Evolutionary conservation across 345 rosid genomes (phyloP).

Genomic region (Melastoma malabathricum): DNA sequence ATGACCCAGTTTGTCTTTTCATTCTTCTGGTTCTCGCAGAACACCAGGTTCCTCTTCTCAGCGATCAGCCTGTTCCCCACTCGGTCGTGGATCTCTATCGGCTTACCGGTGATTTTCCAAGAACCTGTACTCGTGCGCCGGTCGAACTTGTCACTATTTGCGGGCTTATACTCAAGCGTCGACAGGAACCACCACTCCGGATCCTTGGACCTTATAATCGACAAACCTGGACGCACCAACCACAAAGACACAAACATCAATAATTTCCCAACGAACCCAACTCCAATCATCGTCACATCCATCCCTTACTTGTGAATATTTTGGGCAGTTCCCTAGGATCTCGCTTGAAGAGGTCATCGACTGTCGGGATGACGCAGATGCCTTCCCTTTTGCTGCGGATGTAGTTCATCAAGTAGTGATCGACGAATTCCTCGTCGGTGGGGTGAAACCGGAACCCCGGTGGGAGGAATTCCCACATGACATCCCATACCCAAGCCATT

Average conservation of each 20-base stretch:
- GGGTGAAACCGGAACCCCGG: constrained; percentile 3
- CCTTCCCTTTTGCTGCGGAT: not conserved
- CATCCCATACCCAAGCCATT: not conserved
- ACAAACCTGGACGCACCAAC: not conserved
- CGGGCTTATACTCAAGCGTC: not conserved
- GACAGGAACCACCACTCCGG: constrained; percentile 2
- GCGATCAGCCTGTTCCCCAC: not conserved
- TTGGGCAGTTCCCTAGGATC: not conserved
- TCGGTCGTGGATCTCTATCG: constrained; percentile 1
- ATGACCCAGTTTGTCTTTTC: constrained; percentile 1
- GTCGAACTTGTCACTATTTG: not conserved
- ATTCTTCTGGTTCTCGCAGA: not conserved
- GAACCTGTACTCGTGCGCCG: not conserved
- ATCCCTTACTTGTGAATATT: not conserved
- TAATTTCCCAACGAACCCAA: too few species aligned
- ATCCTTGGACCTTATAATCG: constrained; percentile 3
- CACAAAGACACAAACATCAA: too few species aligned
- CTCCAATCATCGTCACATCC: too few species aligned
- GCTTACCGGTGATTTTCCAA: constrained; percentile 2
- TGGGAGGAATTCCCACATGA: not conserved
- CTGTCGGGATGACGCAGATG: not conserved
- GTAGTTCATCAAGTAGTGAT: not conserved
- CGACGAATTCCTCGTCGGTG: not conserved
- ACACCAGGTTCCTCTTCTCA: not conserved
- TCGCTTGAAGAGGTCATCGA: not conserved